phyloP scores from a whole-genome alignment of 768 basidiomycete species.

The Russula sp. region DNA sequence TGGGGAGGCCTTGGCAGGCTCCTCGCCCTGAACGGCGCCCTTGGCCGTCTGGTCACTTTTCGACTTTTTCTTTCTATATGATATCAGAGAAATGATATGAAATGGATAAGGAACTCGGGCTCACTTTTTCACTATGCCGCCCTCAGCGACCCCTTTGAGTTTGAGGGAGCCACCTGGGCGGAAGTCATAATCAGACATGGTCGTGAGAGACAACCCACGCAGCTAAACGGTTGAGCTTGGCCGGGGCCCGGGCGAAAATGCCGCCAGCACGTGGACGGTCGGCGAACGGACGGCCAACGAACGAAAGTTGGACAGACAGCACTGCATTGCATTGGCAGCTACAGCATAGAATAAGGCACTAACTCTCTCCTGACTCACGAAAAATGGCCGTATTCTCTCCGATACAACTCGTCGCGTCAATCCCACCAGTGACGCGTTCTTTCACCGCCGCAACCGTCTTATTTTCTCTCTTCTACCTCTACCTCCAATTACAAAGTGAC shows the following conservation, averaged over 20 bases:
- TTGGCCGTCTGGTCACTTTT: slow-evolving; percentile 39
- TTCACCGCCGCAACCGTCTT: slow-evolving; percentile 59
- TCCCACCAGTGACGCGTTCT: slow-evolving; percentile 73
- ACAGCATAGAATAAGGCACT: too few relatives aligned
- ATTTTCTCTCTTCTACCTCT: slow-evolving; percentile 55
- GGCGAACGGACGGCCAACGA: too few relatives aligned
- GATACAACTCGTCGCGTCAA: slow-evolving; percentile 57
- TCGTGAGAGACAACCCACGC: slow-evolving; percentile 1
- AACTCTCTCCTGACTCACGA: neutral
- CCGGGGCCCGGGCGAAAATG: neutral
- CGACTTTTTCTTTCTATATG: slow-evolving; percentile 77
- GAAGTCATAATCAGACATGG: slow-evolving; percentile 82
- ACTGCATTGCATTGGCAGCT: too few relatives aligned
- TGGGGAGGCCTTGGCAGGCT: slow-evolving; percentile 37
- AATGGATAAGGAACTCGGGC: slow-evolving; percentile 25
- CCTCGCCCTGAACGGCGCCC: slow-evolving; percentile 37
- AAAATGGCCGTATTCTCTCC: slow-evolving; percentile 75
- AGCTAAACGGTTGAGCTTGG: too few relatives aligned
- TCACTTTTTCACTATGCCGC: slow-evolving; percentile 80
- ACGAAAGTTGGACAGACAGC: too few relatives aligned
- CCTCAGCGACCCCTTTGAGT: slow-evolving; percentile 76
- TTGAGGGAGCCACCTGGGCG: slow-evolving; percentile 86
- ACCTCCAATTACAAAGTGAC: slow-evolving; percentile 52
- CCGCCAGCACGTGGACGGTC: neutral
- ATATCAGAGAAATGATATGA: neutral